Evolutionary conservation across 352 stramenopile species (phyloP).

Genomic region (Phytopythium ostracodes): DNA sequence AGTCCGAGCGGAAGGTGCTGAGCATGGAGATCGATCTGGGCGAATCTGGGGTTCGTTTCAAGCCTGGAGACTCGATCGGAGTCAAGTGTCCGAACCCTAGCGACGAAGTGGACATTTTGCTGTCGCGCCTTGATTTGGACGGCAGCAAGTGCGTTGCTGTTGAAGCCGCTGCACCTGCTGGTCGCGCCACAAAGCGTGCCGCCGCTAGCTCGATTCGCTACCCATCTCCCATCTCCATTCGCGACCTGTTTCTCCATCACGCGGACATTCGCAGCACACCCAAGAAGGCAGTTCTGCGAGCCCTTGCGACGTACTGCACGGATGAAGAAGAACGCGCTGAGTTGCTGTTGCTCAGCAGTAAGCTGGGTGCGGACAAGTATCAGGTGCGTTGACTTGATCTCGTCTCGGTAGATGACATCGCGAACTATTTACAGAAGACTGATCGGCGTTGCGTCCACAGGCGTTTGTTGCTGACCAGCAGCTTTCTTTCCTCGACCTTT

Average conservation of each 20-base stretch:
- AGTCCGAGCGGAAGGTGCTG: slow-evolving; percentile 57
- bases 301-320: slow-evolving; percentile 59
- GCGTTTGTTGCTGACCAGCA: slow-evolving; percentile 86
- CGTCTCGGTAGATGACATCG: neutral
- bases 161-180: slow-evolving; percentile 25
- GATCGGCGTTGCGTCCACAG: slow-evolving; percentile 21
- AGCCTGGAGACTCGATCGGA: slow-evolving; percentile 82
- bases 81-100: slow-evolving; percentile 80
- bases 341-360: slow-evolving; percentile 70
- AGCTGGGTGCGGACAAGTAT: slow-evolving; percentile 57
- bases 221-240: slow-evolving; percentile 54
- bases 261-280: slow-evolving; percentile 82
- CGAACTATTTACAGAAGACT: too few relatives aligned
- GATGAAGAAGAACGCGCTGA: slow-evolving; percentile 55
- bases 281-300: slow-evolving; percentile 72
- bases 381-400: slow-evolving; percentile 30
- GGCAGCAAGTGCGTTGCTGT: slow-evolving; percentile 29
- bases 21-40: slow-evolving; percentile 42
- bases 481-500: slow-evolving; percentile 88
- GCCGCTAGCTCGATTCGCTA: slow-evolving; percentile 37
- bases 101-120: slow-evolving; percentile 60
- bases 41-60: slow-evolving; percentile 54
- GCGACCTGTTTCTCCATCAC: slow-evolving; percentile 65
- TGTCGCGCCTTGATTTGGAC: slow-evolving; percentile 42
- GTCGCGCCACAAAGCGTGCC: slow-evolving; percentile 23